A percentile compares a stretch with the other conserved stretches of the same genome.
Conservation (phyloP, 2,329 filamentous ascomycete species). For the Tolypocladium album region DNA sequence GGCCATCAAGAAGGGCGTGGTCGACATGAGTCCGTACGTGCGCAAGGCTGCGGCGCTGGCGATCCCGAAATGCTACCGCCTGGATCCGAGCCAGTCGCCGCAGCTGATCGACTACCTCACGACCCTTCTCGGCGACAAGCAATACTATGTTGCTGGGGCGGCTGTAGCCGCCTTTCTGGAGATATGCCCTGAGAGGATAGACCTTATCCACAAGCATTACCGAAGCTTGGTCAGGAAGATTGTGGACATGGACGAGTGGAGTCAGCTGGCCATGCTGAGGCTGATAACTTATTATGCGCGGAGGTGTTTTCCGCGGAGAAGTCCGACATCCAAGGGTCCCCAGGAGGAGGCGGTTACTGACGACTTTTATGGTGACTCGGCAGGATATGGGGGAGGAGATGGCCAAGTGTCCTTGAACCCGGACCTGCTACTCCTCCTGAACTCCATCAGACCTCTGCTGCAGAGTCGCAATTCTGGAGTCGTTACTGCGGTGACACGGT, state of each 20-base stretch:
- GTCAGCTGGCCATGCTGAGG: slow-evolving; percentile 72
- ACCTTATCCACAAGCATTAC: slow-evolving; percentile 87
- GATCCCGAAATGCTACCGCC: slow-evolving; percentile 88
- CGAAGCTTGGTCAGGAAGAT: slow-evolving; percentile 75
- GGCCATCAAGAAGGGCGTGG: slow-evolving; percentile 86
- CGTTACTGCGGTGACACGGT: slow-evolving; percentile 74
- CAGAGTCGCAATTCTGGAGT: slow-evolving; percentile 91
- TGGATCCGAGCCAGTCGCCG: slow-evolving; percentile 77
- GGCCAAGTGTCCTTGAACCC: slow-evolving; percentile 54
- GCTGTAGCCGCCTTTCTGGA: slow-evolving; percentile 85
- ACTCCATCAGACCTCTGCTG: slow-evolving; percentile 70
- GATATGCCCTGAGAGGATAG: slow-evolving; percentile 76
- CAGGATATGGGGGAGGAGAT: slow-evolving; percentile 31
- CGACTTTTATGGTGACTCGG: slow-evolving; percentile 70
- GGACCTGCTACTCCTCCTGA: slow-evolving; percentile 73
- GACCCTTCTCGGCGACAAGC: slow-evolving; percentile 73
- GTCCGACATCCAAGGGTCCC: slow-evolving; percentile 39
- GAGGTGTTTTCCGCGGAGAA: slow-evolving; percentile 72
- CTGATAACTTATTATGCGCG: slow-evolving; percentile 79
- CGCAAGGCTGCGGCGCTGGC: slow-evolving; percentile 86
- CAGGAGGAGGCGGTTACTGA: slow-evolving; percentile 35
- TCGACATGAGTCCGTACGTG: slow-evolving; percentile 90
- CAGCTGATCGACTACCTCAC: slow-evolving; percentile 76
- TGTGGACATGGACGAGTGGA: slow-evolving; percentile 99
- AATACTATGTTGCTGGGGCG: slow-evolving; percentile 93